These are phyloP conservation scores for Scheffersomyces illinoinensis DNA, from an alignment of 1,139 yeast genomes.

Conservation along the genomic window DNA sequence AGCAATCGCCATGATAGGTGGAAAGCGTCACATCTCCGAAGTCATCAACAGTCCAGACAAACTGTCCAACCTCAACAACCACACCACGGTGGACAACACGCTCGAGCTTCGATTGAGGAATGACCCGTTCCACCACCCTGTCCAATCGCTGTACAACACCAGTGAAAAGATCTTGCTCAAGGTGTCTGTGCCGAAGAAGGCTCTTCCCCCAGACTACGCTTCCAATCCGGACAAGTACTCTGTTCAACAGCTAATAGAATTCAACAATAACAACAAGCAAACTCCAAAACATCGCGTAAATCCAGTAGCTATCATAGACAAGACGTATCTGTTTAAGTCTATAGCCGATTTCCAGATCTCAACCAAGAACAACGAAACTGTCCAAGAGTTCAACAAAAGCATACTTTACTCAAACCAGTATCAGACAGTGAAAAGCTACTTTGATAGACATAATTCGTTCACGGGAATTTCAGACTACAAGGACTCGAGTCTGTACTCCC, in stretches of 20 bases:
- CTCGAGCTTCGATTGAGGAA: slow-evolving; percentile 67
- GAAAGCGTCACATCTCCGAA: slow-evolving; percentile 47
- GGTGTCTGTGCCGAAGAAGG: slow-evolving; percentile 63
- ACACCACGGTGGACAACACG: slow-evolving; percentile 25
- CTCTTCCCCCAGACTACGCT: slow-evolving; percentile 42
- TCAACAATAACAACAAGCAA: slow-evolving; percentile 14
- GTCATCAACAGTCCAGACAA: slow-evolving; percentile 32
- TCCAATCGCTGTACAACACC: slow-evolving; percentile 51
- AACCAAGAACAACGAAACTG: slow-evolving; percentile 56
- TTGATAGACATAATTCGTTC: slow-evolving; percentile 38
- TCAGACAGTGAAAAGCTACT: slow-evolving; percentile 42
- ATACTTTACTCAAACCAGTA: slow-evolving; percentile 27
- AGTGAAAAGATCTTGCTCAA: slow-evolving; percentile 70
- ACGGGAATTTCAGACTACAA: slow-evolving; percentile 34
- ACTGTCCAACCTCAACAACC: slow-evolving; percentile 9
- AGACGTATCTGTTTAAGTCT: slow-evolving; percentile 77
- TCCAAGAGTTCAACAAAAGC: slow-evolving; percentile 31
- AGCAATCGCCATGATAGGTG: slow-evolving; percentile 81
- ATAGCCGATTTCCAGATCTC: slow-evolving; percentile 85
- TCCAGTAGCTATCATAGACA: slow-evolving; percentile 70
- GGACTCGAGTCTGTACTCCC: slow-evolving; percentile 22
- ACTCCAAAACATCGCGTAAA: slow-evolving; percentile 36
- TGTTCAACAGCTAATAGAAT: slow-evolving; percentile 51
- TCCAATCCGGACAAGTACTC: slow-evolving; percentile 44
- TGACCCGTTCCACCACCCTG: slow-evolving; percentile 83